A percentile compares a stretch with the other conserved stretches of the same genome.
These are phyloP conservation scores for Kwoniella dejecticola DNA, from an alignment of 768 basidiomycete genomes.

Conservation along the genomic window DNA sequence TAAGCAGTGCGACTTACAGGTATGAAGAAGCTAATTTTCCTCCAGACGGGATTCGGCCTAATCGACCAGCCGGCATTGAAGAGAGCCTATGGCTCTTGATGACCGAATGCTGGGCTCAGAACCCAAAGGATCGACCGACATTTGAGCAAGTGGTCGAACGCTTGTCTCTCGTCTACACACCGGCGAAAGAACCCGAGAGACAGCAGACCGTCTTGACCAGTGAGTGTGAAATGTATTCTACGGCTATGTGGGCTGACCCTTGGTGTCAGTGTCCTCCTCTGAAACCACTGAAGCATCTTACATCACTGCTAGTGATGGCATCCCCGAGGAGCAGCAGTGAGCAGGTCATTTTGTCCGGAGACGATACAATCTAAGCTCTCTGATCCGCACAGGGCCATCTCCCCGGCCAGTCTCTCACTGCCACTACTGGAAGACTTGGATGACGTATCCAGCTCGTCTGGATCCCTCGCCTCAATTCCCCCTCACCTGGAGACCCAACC, in stretches of 20 bases:
- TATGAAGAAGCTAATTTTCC: neutral
- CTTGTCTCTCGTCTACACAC: slow-evolving; percentile 21
- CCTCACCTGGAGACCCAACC: slow-evolving; percentile 29
- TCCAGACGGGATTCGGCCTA: slow-evolving; percentile 28
- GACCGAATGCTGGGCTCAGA: slow-evolving; percentile 34
- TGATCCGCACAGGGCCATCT: slow-evolving; percentile 22
- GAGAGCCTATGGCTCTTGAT: slow-evolving; percentile 31
- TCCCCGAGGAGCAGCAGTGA: slow-evolving; percentile 18
- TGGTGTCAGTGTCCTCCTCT: slow-evolving; percentile 7
- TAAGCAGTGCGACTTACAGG: slow-evolving; percentile 13
- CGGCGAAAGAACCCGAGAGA: slow-evolving; percentile 11
- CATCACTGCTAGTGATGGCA: slow-evolving; percentile 18
- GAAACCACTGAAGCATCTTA: slow-evolving; percentile 18
- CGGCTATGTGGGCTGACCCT: no score
- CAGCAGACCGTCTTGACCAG: slow-evolving; percentile 1
- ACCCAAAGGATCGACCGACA: slow-evolving; percentile 28
- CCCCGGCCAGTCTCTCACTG: slow-evolving; percentile 18
- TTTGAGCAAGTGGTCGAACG: slow-evolving; percentile 30
- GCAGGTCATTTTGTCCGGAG: neutral
- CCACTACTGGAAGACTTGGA: slow-evolving; percentile 25
- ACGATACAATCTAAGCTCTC: neutral
- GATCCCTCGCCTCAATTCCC: slow-evolving; percentile 38
- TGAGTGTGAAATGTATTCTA: slow-evolving; percentile 6
- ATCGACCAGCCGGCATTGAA: slow-evolving; percentile 18
- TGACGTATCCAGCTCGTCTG: slow-evolving; percentile 37